Evolutionary conservation across 345 rosid species (phyloP).

Genomic region (Turritis glabra): DNA sequence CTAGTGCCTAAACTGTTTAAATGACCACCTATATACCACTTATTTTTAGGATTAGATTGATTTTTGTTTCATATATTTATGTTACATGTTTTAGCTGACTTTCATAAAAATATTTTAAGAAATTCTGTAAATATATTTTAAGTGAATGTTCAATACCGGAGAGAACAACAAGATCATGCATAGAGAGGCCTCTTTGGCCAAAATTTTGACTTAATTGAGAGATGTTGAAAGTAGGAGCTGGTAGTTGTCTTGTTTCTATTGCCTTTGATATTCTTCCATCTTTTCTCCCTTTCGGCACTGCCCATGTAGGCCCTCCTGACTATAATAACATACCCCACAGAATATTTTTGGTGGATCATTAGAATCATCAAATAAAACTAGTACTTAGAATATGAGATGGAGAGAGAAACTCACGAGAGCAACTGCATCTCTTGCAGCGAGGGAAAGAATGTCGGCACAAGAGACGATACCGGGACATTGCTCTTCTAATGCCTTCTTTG

Average conservation of each 20-base stretch:
- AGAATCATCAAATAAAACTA: neutral
- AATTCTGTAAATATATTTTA: neutral
- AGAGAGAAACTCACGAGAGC: constrained; percentile 49
- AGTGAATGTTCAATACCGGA: constrained; percentile 49
- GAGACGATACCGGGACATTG: constrained; percentile 83
- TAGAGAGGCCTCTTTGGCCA: constrained; percentile 75
- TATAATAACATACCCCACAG: constrained; percentile 25
- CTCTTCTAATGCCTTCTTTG: constrained; percentile 74
- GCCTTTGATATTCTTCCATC: constrained; percentile 88
- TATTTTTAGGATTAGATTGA: neutral
- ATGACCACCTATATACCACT: no score
- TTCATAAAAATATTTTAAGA: neutral
- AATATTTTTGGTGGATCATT: neutral
- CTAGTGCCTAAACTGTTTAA: no score
- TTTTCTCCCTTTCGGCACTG: constrained; percentile 84
- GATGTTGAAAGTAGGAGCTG: constrained; percentile 74
- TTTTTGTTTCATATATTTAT: neutral
- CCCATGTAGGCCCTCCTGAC: constrained; percentile 95
- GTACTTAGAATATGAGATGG: neutral
- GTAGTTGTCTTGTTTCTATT: constrained; percentile 71
- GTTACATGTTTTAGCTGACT: neutral
- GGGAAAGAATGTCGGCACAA: constrained; percentile 86
- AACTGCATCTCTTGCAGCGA: constrained; percentile 85
- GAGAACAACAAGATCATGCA: constrained; percentile 69
- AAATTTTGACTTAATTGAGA: constrained; percentile 75